Evolutionary conservation across 1,284 basidiomycete genomes (phyloP).

Genomic region (Marasmius tenuissimus): DNA sequence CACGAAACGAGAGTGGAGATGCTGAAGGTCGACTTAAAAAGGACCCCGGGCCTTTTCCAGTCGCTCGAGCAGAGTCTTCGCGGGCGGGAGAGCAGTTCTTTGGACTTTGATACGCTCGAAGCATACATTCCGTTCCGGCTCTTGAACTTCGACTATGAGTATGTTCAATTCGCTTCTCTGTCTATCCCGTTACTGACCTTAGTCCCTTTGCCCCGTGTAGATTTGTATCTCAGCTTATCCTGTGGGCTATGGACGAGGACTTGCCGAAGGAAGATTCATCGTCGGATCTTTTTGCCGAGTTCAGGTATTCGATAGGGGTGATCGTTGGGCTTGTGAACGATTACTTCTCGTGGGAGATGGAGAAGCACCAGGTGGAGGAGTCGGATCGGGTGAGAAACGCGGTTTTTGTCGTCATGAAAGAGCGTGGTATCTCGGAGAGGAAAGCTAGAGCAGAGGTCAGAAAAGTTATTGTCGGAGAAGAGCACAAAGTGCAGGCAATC

Average conservation of each 20-base stretch:
- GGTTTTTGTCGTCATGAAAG: constrained; percentile 19
- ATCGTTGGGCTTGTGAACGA: constrained; percentile 23
- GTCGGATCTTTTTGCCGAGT: constrained; percentile 8
- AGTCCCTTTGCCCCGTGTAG: background rate
- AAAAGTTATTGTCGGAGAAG: constrained; percentile 18
- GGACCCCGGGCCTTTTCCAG: constrained; percentile 13
- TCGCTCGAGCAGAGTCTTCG: constrained; percentile 16
- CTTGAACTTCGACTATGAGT: constrained; percentile 21
- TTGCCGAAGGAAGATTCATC: constrained; percentile 10
- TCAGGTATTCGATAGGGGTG: constrained; percentile 17
- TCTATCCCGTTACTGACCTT: background rate
- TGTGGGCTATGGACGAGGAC: constrained; percentile 20
- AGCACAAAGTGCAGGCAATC: constrained; percentile 13
- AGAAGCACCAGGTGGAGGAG: constrained; percentile 12
- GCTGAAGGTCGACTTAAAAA: constrained; percentile 14
- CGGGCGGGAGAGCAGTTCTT: constrained; percentile 17
- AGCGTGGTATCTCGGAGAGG: constrained; percentile 15
- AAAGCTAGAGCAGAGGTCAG: constrained; percentile 15
- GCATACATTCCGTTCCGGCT: constrained; percentile 22
- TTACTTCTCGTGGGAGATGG: constrained; percentile 24
- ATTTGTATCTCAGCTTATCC: constrained; percentile 14
- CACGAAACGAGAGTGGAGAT: constrained; percentile 16
- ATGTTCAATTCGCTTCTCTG: background rate
- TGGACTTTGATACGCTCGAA: constrained; percentile 19
- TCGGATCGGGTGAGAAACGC: constrained; percentile 21